phyloP scores from a whole-genome alignment of 2,329 filamentous ascomycete species.

The Aspergillus sp. region DNA sequence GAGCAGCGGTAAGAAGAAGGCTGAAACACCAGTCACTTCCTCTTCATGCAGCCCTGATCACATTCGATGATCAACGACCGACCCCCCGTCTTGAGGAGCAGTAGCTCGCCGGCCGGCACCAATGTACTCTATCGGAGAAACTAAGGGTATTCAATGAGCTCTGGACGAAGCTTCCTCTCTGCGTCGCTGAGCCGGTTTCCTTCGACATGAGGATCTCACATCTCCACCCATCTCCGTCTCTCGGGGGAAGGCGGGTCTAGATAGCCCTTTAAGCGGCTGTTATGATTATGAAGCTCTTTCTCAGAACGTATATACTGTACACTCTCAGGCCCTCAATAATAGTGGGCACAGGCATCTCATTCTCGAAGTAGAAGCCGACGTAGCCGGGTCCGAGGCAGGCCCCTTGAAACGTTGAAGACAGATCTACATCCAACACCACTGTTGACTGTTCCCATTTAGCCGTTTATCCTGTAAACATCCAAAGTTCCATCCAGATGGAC shows the following conservation, averaged over 20 bases:
- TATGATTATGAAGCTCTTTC: not conserved
- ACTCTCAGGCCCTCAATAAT: no score
- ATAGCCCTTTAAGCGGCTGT: not conserved
- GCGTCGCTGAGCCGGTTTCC: not conserved
- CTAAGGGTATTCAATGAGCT: not conserved
- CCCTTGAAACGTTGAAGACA: not conserved
- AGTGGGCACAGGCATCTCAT: not conserved
- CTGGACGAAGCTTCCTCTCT: not conserved
- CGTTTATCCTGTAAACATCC: not conserved
- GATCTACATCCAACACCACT: not conserved
- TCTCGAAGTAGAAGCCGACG: not conserved
- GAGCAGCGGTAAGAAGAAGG: not conserved
- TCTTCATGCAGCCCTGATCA: slow-evolving; percentile 15
- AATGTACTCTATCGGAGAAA: not conserved
- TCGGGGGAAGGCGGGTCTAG: not conserved
- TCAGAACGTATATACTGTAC: no score
- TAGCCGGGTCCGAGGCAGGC: not conserved
- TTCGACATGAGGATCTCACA: not conserved
- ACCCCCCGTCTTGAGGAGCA: not conserved
- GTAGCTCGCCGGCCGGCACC: not conserved
- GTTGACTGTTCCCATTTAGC: not conserved
- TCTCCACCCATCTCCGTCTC: not conserved
- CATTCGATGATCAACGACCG: slow-evolving; percentile 2
- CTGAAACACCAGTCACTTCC: slow-evolving; percentile 14
- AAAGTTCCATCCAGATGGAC: not conserved